A percentile compares a stretch with the other conserved stretches of the same genome.
phyloP scores from a whole-genome alignment of 495 filamentous ascomycete species.

The Talaromyces liani region DNA sequence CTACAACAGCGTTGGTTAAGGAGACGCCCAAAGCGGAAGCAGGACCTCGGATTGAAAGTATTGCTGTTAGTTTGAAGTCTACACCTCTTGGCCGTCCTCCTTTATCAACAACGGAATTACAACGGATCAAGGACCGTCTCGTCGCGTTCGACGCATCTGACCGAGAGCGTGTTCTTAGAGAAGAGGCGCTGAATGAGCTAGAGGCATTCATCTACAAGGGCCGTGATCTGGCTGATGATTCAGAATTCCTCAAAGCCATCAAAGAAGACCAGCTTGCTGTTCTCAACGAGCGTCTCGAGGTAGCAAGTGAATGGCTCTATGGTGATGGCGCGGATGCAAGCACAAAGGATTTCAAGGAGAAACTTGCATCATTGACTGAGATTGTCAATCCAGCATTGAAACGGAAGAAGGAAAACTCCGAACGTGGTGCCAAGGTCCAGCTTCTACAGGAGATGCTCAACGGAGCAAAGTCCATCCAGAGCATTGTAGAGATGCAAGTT shows the following conservation, averaged over 20 bases:
- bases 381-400: slow-evolving; percentile 62
- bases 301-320: slow-evolving; percentile 84
- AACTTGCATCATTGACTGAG: slow-evolving; percentile 62
- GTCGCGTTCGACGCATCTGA: slow-evolving; percentile 80
- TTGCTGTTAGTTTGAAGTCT: slow-evolving; percentile 58
- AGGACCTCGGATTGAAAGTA: slow-evolving; percentile 61
- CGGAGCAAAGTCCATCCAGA: slow-evolving; percentile 41
- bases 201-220: slow-evolving; percentile 90
- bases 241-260: slow-evolving; percentile 62
- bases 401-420: slow-evolving; percentile 58
- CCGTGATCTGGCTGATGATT: slow-evolving; percentile 70
- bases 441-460: slow-evolving; percentile 54
- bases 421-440: slow-evolving; percentile 59
- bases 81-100: slow-evolving; percentile 54
- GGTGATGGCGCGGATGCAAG: slow-evolving; percentile 71
- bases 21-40: slow-evolving; percentile 42
- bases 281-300: slow-evolving; percentile 57
- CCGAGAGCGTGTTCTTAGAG: slow-evolving; percentile 61
- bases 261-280: slow-evolving; percentile 52
- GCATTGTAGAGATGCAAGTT: slow-evolving; percentile 35
- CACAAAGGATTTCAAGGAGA: slow-evolving; percentile 60
- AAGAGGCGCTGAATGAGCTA: slow-evolving; percentile 85
- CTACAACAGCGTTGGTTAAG: slow-evolving; percentile 40
- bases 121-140: slow-evolving; percentile 63
- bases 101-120: slow-evolving; percentile 48